Conservation (phyloP, 176 grass and related monocot genomes). For the Rhynchospora breviuscula region DNA sequence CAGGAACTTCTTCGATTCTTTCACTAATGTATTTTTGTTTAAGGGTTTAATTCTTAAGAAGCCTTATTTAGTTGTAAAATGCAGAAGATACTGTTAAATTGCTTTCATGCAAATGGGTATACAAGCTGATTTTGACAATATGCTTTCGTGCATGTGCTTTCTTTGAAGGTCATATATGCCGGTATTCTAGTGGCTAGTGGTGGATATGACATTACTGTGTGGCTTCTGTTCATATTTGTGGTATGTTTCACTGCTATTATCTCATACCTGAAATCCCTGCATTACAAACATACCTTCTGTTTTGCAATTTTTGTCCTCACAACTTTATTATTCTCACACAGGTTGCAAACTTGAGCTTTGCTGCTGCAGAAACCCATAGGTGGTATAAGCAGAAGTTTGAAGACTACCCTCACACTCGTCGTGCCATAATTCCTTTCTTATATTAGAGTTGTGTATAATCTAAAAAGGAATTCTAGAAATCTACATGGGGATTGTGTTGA, state of each 20-base stretch:
- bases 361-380: slow-evolving; percentile 71
- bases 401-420: slow-evolving; percentile 55
- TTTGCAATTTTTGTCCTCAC: slow-evolving; percentile 3
- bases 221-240: slow-evolving; percentile 83
- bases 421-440: slow-evolving; percentile 75
- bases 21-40: background rate
- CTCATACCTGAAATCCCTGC: background rate
- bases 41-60: background rate
- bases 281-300: background rate
- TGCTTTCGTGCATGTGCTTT: slow-evolving; percentile 11
- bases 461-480: background rate
- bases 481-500: background rate
- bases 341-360: slow-evolving; percentile 70
- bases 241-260: slow-evolving; percentile 36
- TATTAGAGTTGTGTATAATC: slow-evolving; percentile 34
- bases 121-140: slow-evolving; percentile 5
- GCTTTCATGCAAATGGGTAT: slow-evolving; percentile 5
- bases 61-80: background rate
- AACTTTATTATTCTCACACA: slow-evolving; percentile 24
- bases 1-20: background rate
- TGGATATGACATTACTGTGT: slow-evolving; percentile 53
- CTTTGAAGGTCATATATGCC: slow-evolving; percentile 66
- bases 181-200: slow-evolving; percentile 69
- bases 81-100: background rate
- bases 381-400: slow-evolving; percentile 95